phyloP scores from a whole-genome alignment of 202 grass and related monocot genomes.

The Thinopyrum obtusiflorum region DNA sequence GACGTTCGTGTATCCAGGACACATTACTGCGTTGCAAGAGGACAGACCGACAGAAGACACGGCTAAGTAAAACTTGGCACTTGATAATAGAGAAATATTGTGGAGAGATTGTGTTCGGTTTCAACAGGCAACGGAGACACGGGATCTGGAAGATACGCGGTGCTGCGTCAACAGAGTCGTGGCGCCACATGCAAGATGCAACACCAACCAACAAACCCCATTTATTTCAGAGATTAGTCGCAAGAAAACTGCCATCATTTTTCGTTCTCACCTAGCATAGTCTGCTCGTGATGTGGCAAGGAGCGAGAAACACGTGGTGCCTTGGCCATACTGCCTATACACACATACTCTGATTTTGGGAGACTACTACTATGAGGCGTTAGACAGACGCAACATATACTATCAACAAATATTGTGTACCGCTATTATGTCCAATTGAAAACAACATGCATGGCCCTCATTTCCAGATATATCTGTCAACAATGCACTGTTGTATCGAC shows the following conservation, averaged over 20 bases:
- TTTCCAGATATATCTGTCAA: background rate
- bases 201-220: background rate
- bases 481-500: background rate
- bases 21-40: background rate
- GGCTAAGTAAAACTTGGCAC: background rate
- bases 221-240: background rate
- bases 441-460: no score
- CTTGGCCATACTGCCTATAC: background rate
- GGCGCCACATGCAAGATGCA: constrained; percentile 27
- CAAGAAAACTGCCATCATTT: no score
- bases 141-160: background rate
- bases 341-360: background rate
- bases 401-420: no score
- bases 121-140: background rate
- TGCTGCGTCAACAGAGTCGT: background rate
- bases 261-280: no score
- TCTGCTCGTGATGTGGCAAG: background rate
- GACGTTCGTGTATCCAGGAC: background rate
- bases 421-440: no score
- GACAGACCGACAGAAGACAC: background rate
- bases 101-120: background rate
- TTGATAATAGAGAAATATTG: background rate
- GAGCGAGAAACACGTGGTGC: background rate
- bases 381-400: no score
- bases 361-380: no score